Conservation (phyloP, 2,329 filamentous ascomycete genomes). For the Acrocalymma vagum region DNA sequence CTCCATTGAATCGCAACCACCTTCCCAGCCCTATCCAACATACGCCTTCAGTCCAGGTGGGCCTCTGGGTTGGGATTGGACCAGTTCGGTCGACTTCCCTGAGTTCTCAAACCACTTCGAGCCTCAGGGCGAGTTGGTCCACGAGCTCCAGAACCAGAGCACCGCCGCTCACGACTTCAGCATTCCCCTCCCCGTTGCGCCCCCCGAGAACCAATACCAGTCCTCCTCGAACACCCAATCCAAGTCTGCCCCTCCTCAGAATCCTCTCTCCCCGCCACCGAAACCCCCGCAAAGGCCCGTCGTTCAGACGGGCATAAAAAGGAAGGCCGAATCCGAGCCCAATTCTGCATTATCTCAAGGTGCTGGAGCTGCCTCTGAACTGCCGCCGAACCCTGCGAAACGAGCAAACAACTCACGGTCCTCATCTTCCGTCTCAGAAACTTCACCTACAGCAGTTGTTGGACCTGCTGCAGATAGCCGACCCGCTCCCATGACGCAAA, state of each 20-base stretch:
- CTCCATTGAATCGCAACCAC: constrained; percentile 18
- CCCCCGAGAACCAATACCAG: constrained; percentile 24
- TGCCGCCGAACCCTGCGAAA: constrained; percentile 34
- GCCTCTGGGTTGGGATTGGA: constrained; percentile 49
- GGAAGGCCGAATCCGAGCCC: constrained; percentile 45
- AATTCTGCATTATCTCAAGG: constrained; percentile 33
- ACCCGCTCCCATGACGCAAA: constrained; percentile 27
- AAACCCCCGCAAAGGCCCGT: constrained; percentile 26
- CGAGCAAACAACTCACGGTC: constrained; percentile 41
- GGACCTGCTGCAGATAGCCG: constrained; percentile 23
- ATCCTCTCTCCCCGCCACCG: constrained; percentile 34
- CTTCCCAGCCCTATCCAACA: constrained; percentile 25
- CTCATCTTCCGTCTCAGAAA: constrained; percentile 38
- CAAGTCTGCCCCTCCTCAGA: constrained; percentile 25
- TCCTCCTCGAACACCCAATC: constrained; percentile 27
- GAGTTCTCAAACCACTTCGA: constrained; percentile 50
- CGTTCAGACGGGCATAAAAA: constrained; percentile 44
- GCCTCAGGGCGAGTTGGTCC: constrained; percentile 55
- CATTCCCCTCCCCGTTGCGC: constrained; percentile 41
- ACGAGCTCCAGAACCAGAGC: constrained; percentile 43
- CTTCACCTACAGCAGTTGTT: constrained; percentile 27
- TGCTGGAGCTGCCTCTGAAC: constrained; percentile 20
- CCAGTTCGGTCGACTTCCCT: constrained; percentile 41
- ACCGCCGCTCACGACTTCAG: constrained; percentile 45
- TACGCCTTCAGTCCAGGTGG: constrained; percentile 33